Evolutionary conservation across 2,329 filamentous ascomycete genomes (phyloP).

Genomic region (Akanthomyces uredinophilus): DNA sequence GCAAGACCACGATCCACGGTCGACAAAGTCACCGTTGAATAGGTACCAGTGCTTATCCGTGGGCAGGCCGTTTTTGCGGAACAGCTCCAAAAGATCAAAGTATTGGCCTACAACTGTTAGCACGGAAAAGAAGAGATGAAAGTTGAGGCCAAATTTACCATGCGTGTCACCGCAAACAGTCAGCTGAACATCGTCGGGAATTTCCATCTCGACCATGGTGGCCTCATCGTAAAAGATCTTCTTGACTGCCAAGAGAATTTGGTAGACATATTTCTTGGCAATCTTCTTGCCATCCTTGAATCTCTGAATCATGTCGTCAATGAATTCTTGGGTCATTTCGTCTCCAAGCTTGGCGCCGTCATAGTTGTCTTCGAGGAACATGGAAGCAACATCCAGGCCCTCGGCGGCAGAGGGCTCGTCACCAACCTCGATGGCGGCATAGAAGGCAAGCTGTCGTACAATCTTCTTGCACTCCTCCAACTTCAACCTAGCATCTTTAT

Average conservation of each 20-base stretch:
- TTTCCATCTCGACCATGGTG: constrained; percentile 92
- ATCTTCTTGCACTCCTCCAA: constrained; percentile 91
- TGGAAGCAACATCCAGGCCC: constrained; percentile 81
- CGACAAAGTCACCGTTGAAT: constrained; percentile 98
- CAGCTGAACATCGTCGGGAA: constrained; percentile 70
- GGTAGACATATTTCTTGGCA: constrained; percentile 93
- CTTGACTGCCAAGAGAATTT: constrained; percentile 87
- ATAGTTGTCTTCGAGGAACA: constrained; percentile 76
- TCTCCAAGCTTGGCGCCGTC: constrained; percentile 75
- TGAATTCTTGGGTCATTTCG: constrained; percentile 93
- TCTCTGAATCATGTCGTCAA: constrained; percentile 92
- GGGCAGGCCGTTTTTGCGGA: constrained; percentile 82
- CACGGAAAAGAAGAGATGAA: neutral
- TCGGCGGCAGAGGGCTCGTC: constrained; percentile 91
- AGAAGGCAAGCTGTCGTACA: constrained; percentile 86
- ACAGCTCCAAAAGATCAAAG: constrained; percentile 95
- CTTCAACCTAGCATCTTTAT: constrained; percentile 88
- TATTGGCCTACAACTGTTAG: constrained; percentile 68
- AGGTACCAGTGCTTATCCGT: constrained; percentile 86
- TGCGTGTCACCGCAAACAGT: constrained; percentile 98
- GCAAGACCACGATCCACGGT: constrained; percentile 96
- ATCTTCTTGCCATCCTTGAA: constrained; percentile 97
- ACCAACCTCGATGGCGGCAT: constrained; percentile 88
- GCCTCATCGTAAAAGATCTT: constrained; percentile 87
- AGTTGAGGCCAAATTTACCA: constrained; percentile 47